phyloP scores from a whole-genome alignment of 805 yeast genomes.

The Nakazawaea peltata region DNA sequence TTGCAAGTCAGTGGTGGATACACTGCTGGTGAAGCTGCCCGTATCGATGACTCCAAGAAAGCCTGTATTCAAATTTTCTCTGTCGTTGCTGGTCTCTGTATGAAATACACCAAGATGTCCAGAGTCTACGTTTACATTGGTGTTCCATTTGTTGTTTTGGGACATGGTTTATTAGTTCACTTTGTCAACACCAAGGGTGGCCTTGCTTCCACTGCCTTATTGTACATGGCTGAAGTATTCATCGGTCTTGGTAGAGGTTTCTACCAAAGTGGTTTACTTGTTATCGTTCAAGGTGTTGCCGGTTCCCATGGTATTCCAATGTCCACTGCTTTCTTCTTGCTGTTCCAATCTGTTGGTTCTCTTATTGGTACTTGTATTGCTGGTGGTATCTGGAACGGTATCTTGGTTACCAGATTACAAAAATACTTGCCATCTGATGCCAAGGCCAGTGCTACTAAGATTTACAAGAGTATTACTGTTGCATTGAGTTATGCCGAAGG shows the following conservation, averaged over 20 bases:
- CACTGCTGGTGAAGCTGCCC: slow-evolving; percentile 20
- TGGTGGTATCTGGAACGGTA: slow-evolving; percentile 22
- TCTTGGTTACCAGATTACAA: slow-evolving; percentile 8
- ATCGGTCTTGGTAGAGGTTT: slow-evolving; percentile 22
- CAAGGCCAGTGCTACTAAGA: slow-evolving; percentile 15
- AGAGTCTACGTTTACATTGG: slow-evolving; percentile 17
- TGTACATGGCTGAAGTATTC: slow-evolving; percentile 17
- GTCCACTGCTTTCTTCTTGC: slow-evolving; percentile 23
- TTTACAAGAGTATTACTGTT: slow-evolving; percentile 17
- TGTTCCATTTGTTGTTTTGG: slow-evolving; percentile 16
- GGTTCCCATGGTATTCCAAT: slow-evolving; percentile 21
- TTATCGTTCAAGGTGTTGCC: slow-evolving; percentile 20
- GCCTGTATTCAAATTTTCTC: slow-evolving; percentile 19
- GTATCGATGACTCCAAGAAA: slow-evolving; percentile 23
- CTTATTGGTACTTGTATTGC: slow-evolving; percentile 21
- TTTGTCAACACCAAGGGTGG: slow-evolving; percentile 15
- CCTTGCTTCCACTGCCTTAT: slow-evolving; percentile 12
- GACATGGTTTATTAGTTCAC: slow-evolving; percentile 20
- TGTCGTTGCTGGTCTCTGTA: slow-evolving; percentile 18
- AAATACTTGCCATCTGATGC: slow-evolving; percentile 16
- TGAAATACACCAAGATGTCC: slow-evolving; percentile 22
- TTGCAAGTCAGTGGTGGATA: slow-evolving; percentile 23
- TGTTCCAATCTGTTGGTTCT: slow-evolving; percentile 20
- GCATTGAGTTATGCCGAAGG: slow-evolving; percentile 20
- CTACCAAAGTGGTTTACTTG: slow-evolving; percentile 18